These are phyloP conservation scores for Diutina ranongensis DNA, from an alignment of 1,139 yeast species.

Conservation along the genomic window DNA sequence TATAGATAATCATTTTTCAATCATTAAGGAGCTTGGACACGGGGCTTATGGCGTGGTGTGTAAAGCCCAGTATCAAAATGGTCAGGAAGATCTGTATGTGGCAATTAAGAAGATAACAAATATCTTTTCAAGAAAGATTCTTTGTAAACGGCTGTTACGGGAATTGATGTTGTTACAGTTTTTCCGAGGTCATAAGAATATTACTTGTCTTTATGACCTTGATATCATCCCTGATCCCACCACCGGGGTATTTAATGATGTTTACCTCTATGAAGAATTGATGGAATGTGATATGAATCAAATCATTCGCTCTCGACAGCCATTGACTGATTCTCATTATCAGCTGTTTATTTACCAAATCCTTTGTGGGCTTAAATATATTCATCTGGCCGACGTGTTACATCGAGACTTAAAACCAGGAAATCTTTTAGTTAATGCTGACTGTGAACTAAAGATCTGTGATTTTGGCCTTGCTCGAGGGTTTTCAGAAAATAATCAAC, in stretches of 20 bases:
- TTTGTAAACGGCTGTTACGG: slow-evolving; percentile 81
- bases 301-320: slow-evolving; percentile 86
- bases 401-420: slow-evolving; percentile 96
- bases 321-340: slow-evolving; percentile 88
- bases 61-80: slow-evolving; percentile 80
- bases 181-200: slow-evolving; percentile 86
- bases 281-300: slow-evolving; percentile 99
- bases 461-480: slow-evolving; percentile 97
- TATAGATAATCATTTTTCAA: slow-evolving; percentile 73
- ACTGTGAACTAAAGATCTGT: slow-evolving; percentile 91
- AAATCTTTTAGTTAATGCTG: slow-evolving; percentile 84
- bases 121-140: slow-evolving; percentile 76
- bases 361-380: slow-evolving; percentile 83
- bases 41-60: slow-evolving; percentile 97
- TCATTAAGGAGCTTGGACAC: slow-evolving; percentile 87
- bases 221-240: slow-evolving; percentile 75
- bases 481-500: slow-evolving; percentile 73
- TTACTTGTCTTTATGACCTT: slow-evolving; percentile 77
- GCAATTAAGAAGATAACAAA: slow-evolving; percentile 94
- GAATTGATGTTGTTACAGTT: slow-evolving; percentile 82
- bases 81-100: slow-evolving; percentile 42
- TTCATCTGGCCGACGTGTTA: slow-evolving; percentile 91
- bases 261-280: slow-evolving; percentile 83
- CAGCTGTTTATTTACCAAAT: slow-evolving; percentile 90
- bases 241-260: slow-evolving; percentile 70